Percentiles rank a stretch among this genome's conserved stretches.
Conservation (phyloP, 768 basidiomycete species). For the Hericium coralloides region DNA sequence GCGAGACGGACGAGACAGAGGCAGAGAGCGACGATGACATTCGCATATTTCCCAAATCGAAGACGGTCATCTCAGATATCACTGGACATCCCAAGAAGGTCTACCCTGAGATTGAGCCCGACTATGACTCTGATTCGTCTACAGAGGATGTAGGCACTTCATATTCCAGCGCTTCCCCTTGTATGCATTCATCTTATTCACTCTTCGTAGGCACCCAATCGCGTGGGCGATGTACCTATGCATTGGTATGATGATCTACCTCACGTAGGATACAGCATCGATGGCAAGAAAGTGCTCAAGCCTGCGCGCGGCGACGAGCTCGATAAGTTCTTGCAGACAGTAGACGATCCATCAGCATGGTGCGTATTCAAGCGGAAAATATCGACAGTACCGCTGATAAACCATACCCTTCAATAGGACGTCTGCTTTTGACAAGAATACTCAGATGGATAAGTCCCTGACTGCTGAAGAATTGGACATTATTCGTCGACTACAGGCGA, state of each 20-base stretch:
- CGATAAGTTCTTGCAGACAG: slow-evolving; percentile 90
- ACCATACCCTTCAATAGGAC: slow-evolving; percentile 45
- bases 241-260: slow-evolving; percentile 99
- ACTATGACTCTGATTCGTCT: slow-evolving; percentile 86
- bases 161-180: background rate
- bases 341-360: slow-evolving; percentile 90
- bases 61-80: slow-evolving; percentile 65
- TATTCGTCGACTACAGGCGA: slow-evolving; percentile 81
- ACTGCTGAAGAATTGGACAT: slow-evolving; percentile 90
- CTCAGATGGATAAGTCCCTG: slow-evolving; percentile 79
- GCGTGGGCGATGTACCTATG: slow-evolving; percentile 89
- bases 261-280: slow-evolving; percentile 95
- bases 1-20: slow-evolving; percentile 17
- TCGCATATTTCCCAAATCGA: slow-evolving; percentile 52
- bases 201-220: slow-evolving; percentile 70
- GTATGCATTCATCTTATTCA: slow-evolving; percentile 8
- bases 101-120: slow-evolving; percentile 83
- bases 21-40: slow-evolving; percentile 36
- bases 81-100: slow-evolving; percentile 80
- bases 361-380: slow-evolving; percentile 23
- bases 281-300: slow-evolving; percentile 88
- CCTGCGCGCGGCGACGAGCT: slow-evolving; percentile 94
- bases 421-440: slow-evolving; percentile 83
- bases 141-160: slow-evolving; percentile 71
- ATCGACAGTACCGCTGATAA: background rate